Base-by-base conservation (phyloP, 805 yeast species). In the Ogataea corticis region DNA sequence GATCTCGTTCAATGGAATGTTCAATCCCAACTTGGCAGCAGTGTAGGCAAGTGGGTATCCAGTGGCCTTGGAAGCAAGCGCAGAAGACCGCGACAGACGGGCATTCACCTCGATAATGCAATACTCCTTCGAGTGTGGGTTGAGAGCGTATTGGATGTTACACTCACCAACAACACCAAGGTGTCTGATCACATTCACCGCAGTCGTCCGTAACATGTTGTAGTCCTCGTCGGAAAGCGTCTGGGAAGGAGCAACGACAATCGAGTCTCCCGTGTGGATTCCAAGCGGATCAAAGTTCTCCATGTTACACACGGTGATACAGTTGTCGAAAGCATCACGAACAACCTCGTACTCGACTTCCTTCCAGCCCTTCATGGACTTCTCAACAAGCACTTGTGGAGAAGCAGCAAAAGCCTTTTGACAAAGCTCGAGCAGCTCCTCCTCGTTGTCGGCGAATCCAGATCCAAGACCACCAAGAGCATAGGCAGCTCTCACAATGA, bases 141-240 rank as follows among this genome's bases (percentile, higher is more conserved):
- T 87, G 65, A 92, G 77, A 42, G 98, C 97, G 65, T 92, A 92
- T 71, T 92, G 99, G 62, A 92, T 89, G 74, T 92, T 92, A 78
- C 99, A 92, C 75, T 92, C 99, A 76, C 99, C 99, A 65, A 92
- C 98, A 65, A 92, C 99, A 61, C 98, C 98, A 61, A 92, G 76
- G 66, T 92, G 99, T 70, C 98, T 84, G 58, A 92, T 94, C 52
- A 92, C 96, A 54, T 92, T 94, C 57, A 94, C 94, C 38, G 99
- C 99, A 37, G 99, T 89, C 41, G 97, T 86, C 74, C 99, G 83
- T 65, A 92, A 78, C 98, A 94, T 94, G 73, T 92, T 88, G 74
- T 91, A 92, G 63, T 92, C 99, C 67, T 88, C 97, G 66, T 92
- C 98, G 15, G 96, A 86, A 54, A 92, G 74, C 34, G 99, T 92